phyloP scores from a whole-genome alignment of 75 land plant species.

The Sequoia sempervirens region DNA sequence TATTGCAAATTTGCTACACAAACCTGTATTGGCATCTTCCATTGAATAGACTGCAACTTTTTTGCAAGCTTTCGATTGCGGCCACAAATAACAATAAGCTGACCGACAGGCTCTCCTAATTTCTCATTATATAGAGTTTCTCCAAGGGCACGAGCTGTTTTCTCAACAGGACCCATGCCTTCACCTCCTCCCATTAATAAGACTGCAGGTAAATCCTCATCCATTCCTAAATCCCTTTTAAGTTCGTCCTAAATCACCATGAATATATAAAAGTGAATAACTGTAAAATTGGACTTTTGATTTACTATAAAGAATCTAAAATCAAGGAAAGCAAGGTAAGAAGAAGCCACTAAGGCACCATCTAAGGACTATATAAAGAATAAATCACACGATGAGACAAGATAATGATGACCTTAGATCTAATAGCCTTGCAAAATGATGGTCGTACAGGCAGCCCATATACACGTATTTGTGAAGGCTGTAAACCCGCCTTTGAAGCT shows the following conservation, averaged over 20 bases:
- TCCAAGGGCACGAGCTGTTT: slow-evolving; percentile 85
- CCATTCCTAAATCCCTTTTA: slow-evolving; percentile 84
- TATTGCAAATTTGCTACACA: background rate
- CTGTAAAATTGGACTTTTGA: background rate
- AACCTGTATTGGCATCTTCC: slow-evolving; percentile 95
- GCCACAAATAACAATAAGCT: slow-evolving; percentile 89
- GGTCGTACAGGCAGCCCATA: slow-evolving; percentile 97
- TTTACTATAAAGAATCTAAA: background rate
- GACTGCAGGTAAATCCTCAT: slow-evolving; percentile 88
- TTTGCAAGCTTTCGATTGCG: slow-evolving; percentile 76
- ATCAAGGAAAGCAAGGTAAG: background rate
- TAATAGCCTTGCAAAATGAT: slow-evolving; percentile 78
- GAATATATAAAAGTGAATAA: background rate
- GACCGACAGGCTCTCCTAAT: slow-evolving; percentile 70
- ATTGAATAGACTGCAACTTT: slow-evolving; percentile 55
- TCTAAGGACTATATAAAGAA: background rate
- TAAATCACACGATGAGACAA: background rate
- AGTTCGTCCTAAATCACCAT: slow-evolving; percentile 48
- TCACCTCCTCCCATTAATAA: slow-evolving; percentile 97
- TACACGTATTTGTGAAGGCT: slow-evolving; percentile 79
- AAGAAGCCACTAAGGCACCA: background rate
- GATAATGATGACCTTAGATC: slow-evolving; percentile 65
- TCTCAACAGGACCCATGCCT: slow-evolving; percentile 99
- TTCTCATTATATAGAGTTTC: slow-evolving; percentile 67
- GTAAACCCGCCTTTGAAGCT: slow-evolving; percentile 81